Evolutionary conservation across 352 stramenopile genomes (phyloP).

Genomic region (Phytopythium helicoides): DNA sequence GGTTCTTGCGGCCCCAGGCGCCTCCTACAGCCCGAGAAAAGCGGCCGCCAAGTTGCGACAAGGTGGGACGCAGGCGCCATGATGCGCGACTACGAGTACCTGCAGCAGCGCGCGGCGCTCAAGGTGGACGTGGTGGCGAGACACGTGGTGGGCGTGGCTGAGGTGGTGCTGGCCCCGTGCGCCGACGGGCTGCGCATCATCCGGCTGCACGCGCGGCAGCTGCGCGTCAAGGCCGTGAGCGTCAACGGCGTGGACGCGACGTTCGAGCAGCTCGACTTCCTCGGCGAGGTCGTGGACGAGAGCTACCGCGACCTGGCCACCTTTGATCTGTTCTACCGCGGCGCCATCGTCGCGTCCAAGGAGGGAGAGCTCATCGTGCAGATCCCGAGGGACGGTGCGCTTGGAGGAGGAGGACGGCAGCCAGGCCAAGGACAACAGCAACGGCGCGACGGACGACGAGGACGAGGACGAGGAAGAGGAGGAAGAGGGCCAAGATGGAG

Average conservation of each 20-base stretch:
- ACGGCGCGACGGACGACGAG: slow-evolving; percentile 25
- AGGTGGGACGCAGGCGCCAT: too few species aligned
- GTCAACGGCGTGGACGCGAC: slow-evolving; percentile 49
- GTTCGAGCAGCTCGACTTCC: slow-evolving; percentile 85
- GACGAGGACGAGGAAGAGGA: slow-evolving; percentile 41
- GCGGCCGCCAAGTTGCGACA: too few species aligned
- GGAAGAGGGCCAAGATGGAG: slow-evolving; percentile 35
- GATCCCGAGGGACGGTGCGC: slow-evolving; percentile 51
- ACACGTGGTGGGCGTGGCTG: slow-evolving; percentile 53
- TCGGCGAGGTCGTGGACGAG: slow-evolving; percentile 75
- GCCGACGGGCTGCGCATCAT: slow-evolving; percentile 48
- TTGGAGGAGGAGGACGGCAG: slow-evolving; percentile 44
- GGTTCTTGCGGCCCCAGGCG: too few species aligned
- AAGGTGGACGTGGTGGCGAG: slow-evolving; percentile 73
- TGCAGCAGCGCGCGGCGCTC: slow-evolving; percentile 80
- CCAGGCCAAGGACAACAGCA: slow-evolving; percentile 9
- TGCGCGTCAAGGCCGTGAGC: slow-evolving; percentile 52
- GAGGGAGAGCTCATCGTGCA: slow-evolving; percentile 81
- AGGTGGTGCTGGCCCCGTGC: slow-evolving; percentile 71
- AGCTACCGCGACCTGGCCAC: slow-evolving; percentile 74
- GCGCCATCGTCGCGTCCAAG: slow-evolving; percentile 79
- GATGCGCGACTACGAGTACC: slow-evolving; percentile 85
- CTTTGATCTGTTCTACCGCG: slow-evolving; percentile 85
- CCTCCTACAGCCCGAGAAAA: too few species aligned
- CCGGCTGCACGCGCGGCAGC: slow-evolving; percentile 72